A percentile compares a stretch with the other conserved stretches of the same genome.
Conservation (phyloP, 108 stramenopile genomes). For the Cyclotella choctawhatcheeana region DNA sequence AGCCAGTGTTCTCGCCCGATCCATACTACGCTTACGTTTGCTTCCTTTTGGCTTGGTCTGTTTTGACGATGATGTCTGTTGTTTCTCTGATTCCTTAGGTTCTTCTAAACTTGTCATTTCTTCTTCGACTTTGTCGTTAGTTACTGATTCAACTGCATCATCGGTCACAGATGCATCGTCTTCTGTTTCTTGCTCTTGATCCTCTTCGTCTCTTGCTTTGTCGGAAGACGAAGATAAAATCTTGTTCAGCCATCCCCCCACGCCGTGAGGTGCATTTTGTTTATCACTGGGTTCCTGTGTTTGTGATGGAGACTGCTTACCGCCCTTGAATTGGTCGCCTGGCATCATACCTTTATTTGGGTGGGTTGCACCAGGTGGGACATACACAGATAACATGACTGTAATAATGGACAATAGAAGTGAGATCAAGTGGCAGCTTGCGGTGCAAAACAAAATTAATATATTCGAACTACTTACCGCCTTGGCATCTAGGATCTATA, state of each 20-base stretch:
- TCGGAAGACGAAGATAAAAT: constrained; percentile 57
- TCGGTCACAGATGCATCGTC: constrained; percentile 39
- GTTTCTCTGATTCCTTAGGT: constrained; percentile 14
- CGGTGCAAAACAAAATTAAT: neutral
- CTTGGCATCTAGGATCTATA: constrained; percentile 88
- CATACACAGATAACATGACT: constrained; percentile 89
- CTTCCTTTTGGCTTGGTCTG: constrained; percentile 51
- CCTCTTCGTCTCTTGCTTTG: constrained; percentile 15
- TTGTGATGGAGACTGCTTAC: constrained; percentile 19
- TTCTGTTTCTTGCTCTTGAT: neutral
- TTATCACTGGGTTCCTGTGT: constrained; percentile 28
- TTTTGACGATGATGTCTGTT: constrained; percentile 24
- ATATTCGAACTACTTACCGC: constrained; percentile 15
- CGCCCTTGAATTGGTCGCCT: constrained; percentile 46
- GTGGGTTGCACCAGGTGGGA: constrained; percentile 78
- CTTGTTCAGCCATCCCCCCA: constrained; percentile 85
- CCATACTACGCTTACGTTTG: constrained; percentile 49
- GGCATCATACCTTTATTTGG: constrained; percentile 73
- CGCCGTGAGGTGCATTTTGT: constrained; percentile 41
- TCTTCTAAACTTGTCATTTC: constrained; percentile 3
- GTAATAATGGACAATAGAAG: neutral
- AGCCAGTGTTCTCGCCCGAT: constrained; percentile 61
- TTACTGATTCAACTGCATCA: constrained; percentile 2
- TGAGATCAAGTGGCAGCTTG: neutral
- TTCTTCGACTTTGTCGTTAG: constrained; percentile 28